phyloP scores from a whole-genome alignment of 2,329 filamentous ascomycete species.

The Nemania sp. region DNA sequence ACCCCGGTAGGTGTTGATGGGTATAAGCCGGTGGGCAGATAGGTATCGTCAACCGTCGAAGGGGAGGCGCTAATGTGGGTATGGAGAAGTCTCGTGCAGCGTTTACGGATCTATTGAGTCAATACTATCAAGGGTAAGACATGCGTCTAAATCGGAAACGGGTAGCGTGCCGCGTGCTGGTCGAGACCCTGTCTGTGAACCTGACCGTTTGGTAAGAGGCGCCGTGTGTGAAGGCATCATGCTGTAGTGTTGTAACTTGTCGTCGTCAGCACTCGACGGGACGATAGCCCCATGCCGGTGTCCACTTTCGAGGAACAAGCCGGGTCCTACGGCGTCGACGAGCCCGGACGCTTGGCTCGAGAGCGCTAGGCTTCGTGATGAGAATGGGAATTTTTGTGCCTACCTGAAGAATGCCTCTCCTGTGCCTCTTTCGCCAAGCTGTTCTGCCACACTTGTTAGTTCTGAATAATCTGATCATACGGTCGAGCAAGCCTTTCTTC shows the following conservation, averaged over 20 bases:
- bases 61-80: conserved; percentile 4
- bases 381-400: conserved; percentile 5
- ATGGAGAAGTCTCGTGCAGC: conserved; percentile 20
- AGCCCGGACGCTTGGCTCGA: conserved; percentile 13
- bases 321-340: neutral
- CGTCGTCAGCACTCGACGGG: conserved; percentile 24
- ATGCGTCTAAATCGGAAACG: conserved; percentile 20
- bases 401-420: conserved; percentile 4
- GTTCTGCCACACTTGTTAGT: conserved; percentile 5
- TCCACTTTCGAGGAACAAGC: conserved; percentile 1
- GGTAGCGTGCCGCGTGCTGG: conserved; percentile 11
- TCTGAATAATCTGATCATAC: conserved; percentile 20
- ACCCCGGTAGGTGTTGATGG: conserved; percentile 1
- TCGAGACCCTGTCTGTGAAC: conserved; percentile 6
- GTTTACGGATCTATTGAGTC: conserved; percentile 19
- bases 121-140: conserved; percentile 28
- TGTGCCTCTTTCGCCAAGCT: conserved; percentile 5
- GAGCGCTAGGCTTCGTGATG: conserved; percentile 10
- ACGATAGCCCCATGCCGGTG: conserved; percentile 5
- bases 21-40: neutral
- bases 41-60: conserved; percentile 6
- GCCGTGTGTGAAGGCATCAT: conserved; percentile 10
- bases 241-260: conserved; percentile 16
- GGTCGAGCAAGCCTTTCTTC: conserved; percentile 4
- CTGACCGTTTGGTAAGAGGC: conserved; percentile 3